phyloP scores from a whole-genome alignment of 305 asterid species.

The Rubia balearica region DNA sequence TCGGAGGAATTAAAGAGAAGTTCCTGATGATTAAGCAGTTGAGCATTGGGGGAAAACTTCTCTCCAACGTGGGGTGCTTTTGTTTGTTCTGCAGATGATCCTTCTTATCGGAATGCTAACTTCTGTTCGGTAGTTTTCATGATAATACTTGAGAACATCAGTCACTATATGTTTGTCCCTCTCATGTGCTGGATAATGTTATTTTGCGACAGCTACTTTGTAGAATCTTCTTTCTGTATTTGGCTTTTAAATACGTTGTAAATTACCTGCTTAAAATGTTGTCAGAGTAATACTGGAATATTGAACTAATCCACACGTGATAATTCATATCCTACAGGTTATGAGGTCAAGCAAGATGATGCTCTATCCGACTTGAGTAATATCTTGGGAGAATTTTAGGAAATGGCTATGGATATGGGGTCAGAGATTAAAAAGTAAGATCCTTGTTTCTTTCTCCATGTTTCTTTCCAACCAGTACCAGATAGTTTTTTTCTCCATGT shows the following conservation, averaged over 20 bases:
- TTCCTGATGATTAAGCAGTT: too few relatives aligned
- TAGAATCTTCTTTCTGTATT: neutral
- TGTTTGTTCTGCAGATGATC: conserved; percentile 52
- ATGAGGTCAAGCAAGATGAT: conserved; percentile 74
- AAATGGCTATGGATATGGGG: conserved; percentile 94
- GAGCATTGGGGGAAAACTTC: too few relatives aligned
- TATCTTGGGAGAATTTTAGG: conserved; percentile 75
- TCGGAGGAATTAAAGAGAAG: too few relatives aligned
- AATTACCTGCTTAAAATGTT: neutral
- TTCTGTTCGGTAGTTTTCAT: neutral
- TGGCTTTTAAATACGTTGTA: too few relatives aligned
- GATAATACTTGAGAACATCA: neutral
- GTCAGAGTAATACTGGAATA: neutral
- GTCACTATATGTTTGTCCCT: too few relatives aligned
- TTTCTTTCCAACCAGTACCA: too few relatives aligned
- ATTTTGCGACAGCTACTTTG: neutral
- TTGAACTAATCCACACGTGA: neutral
- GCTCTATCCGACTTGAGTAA: conserved; percentile 74
- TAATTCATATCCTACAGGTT: conserved; percentile 17
- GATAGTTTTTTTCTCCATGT: too few relatives aligned
- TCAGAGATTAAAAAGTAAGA: conserved; percentile 79
- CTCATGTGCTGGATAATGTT: too few relatives aligned
- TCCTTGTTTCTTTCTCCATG: neutral
- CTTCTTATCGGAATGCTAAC: conserved; percentile 42
- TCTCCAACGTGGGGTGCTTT: neutral